Percentiles rank a stretch among this genome's conserved stretches.
These are phyloP conservation scores for Phytopythium vexans DNA, from an alignment of 352 stramenopile genomes.

Conservation along the genomic window DNA sequence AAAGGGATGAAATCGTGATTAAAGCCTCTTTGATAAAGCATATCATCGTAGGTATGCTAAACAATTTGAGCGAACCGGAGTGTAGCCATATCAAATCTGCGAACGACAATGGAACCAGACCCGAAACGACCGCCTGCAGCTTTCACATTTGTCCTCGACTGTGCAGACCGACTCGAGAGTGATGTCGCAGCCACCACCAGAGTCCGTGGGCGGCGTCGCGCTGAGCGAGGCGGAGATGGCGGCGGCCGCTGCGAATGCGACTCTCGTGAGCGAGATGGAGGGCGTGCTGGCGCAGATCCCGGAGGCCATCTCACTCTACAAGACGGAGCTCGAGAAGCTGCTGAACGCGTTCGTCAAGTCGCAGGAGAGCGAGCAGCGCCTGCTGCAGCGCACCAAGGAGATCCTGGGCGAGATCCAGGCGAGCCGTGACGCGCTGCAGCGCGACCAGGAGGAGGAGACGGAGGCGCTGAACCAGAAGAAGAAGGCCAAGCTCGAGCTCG, in stretches of 20 bases:
- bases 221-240: conserved; percentile 12
- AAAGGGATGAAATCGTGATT: too few species aligned
- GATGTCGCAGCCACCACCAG: conserved; percentile 14
- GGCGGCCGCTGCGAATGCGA: conserved; percentile 9
- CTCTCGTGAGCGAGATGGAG: conserved; percentile 65
- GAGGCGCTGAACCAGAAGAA: conserved; percentile 69
- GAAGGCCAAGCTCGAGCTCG: conserved; percentile 66
- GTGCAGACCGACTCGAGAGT: too few species aligned
- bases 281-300: conserved; percentile 62
- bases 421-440: conserved; percentile 69
- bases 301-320: conserved; percentile 69
- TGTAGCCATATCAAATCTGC: too few species aligned
- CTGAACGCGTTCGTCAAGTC: conserved; percentile 71
- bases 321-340: conserved; percentile 79
- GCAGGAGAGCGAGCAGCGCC: conserved; percentile 75
- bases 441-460: conserved; percentile 77
- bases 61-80: too few species aligned
- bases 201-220: conserved; percentile 8
- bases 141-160: too few species aligned
- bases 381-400: conserved; percentile 66
- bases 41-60: too few species aligned
- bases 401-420: conserved; percentile 73
- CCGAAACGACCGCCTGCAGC: too few species aligned
- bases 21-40: too few species aligned
- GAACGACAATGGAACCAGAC: too few species aligned